Evolutionary conservation across 495 filamentous ascomycete genomes (phyloP).

Genomic region (Podospora sp.): DNA sequence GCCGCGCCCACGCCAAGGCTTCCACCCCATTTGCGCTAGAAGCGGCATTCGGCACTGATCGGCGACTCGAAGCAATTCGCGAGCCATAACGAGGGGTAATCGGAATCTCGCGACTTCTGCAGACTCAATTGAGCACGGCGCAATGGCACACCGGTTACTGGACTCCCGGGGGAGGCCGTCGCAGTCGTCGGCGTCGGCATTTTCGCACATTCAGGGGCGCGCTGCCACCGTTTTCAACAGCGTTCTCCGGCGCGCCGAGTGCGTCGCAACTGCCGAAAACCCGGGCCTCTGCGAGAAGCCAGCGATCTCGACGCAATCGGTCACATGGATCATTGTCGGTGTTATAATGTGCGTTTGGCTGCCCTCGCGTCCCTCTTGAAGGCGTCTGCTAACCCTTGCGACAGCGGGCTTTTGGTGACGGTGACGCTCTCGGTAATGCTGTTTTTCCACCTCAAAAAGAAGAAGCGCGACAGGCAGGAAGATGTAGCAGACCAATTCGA

Average conservation of each 20-base stretch:
- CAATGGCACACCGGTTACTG: conserved; percentile 3
- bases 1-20: neutral
- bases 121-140: neutral
- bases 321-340: conserved; percentile 35
- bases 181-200: neutral
- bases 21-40: neutral
- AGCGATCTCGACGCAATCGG: conserved; percentile 19
- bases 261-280: conserved; percentile 20
- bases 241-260: conserved; percentile 27
- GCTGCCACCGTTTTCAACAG: neutral
- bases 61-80: neutral
- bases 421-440: conserved; percentile 22
- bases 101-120: neutral
- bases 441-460: conserved; percentile 30
- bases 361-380: neutral
- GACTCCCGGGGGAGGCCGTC: neutral
- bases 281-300: conserved; percentile 37
- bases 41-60: neutral
- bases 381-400: neutral
- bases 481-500: conserved; percentile 32
- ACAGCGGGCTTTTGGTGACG: conserved; percentile 28
- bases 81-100: neutral
- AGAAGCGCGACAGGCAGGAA: conserved; percentile 30
- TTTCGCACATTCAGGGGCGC: conserved; percentile 11
- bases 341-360: conserved; percentile 28